Evolutionary conservation across 768 basidiomycete genomes (phyloP).

Genomic region (Daedaleopsis nitida): DNA sequence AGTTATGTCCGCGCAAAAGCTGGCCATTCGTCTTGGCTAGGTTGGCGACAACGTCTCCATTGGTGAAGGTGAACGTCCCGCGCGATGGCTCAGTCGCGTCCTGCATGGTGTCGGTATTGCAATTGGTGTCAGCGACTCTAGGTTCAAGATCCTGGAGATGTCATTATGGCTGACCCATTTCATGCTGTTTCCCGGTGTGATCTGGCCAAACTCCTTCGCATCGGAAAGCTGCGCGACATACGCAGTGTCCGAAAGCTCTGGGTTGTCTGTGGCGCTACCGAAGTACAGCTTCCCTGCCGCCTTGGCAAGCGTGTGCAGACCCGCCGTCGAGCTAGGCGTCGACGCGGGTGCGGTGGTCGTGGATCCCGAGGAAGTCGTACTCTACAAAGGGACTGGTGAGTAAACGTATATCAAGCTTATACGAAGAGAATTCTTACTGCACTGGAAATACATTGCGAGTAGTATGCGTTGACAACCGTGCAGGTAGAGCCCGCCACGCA

Average conservation of each 20-base stretch:
- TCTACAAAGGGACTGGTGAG: neutral
- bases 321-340: constrained; percentile 10
- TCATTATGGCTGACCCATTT: constrained; percentile 38
- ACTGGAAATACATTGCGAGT: constrained; percentile 46
- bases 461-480: constrained; percentile 40
- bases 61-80: constrained; percentile 48
- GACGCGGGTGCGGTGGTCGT: neutral
- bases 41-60: constrained; percentile 46
- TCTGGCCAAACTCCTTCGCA: constrained; percentile 42
- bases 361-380: neutral
- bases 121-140: neutral
- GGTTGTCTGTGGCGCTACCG: constrained; percentile 50
- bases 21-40: constrained; percentile 50
- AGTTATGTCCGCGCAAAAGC: constrained; percentile 47
- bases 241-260: constrained; percentile 41
- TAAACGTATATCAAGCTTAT: neutral
- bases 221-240: constrained; percentile 42
- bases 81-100: constrained; percentile 54
- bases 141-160: too few relatives aligned
- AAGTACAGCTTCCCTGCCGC: constrained; percentile 48
- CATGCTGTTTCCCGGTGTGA: constrained; percentile 48
- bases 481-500: constrained; percentile 44
- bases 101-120: constrained; percentile 26
- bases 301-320: constrained; percentile 41
- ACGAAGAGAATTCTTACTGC: constrained; percentile 11